These are phyloP conservation scores for Termitomyces sp. DNA, from an alignment of 768 basidiomycete genomes.

Conservation along the genomic window DNA sequence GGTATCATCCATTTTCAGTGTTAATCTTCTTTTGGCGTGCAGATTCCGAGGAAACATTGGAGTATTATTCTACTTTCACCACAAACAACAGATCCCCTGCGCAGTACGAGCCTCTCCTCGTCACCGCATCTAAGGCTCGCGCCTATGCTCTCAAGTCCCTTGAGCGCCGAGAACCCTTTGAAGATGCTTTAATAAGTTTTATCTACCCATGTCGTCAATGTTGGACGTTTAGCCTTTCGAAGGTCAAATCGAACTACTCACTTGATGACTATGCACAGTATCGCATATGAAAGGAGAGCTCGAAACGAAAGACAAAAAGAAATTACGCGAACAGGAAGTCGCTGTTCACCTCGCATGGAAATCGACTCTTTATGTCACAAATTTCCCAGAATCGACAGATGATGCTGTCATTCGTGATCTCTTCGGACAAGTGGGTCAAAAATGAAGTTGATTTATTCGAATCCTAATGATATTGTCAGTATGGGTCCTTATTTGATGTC, in stretches of 20 bases:
- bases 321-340: conserved; percentile 68
- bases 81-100: conserved; percentile 65
- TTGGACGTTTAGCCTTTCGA: neutral
- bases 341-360: conserved; percentile 89
- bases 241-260: conserved; percentile 36
- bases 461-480: conserved; percentile 39
- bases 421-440: conserved; percentile 65
- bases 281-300: conserved; percentile 54
- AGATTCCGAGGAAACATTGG: conserved; percentile 80
- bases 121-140: conserved; percentile 72
- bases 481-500: conserved; percentile 87
- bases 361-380: conserved; percentile 92
- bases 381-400: conserved; percentile 84
- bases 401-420: conserved; percentile 70
- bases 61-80: conserved; percentile 86
- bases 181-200: conserved; percentile 49
- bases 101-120: conserved; percentile 74
- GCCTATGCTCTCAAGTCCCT: conserved; percentile 53
- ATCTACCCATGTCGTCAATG: neutral
- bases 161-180: conserved; percentile 58
- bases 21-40: neutral
- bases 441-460: neutral
- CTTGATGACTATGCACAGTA: conserved; percentile 57
- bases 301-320: conserved; percentile 92
- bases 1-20: neutral